These are phyloP conservation scores for Zygosaccharomyces pseudorouxii DNA, from an alignment of 805 yeast species.

Conservation along the genomic window DNA sequence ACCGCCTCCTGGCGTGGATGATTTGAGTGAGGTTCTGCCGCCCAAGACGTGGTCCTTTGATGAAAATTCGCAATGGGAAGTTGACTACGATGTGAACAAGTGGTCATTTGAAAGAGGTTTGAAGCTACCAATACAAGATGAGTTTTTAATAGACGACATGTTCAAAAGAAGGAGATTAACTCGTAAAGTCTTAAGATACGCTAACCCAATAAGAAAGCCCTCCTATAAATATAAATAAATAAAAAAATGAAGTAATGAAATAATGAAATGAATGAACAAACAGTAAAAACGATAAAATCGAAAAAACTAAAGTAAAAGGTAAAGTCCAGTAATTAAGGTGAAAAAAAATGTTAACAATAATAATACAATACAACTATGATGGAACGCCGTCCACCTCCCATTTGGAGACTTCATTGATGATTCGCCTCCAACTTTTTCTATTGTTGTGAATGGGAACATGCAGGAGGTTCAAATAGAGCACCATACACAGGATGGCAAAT, in stretches of 20 bases:
- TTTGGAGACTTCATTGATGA: slow-evolving; percentile 51
- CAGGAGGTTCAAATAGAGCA: slow-evolving; percentile 52
- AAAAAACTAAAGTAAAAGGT: not conserved
- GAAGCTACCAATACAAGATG: slow-evolving; percentile 38
- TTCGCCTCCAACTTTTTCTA: slow-evolving; percentile 58
- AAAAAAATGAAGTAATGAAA: not conserved
- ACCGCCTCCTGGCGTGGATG: slow-evolving; percentile 61
- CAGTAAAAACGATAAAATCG: not conserved
- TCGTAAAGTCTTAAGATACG: slow-evolving; percentile 49
- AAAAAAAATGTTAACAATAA: too few species aligned
- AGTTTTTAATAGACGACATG: slow-evolving; percentile 45
- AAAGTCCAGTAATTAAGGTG: not conserved
- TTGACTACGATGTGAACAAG: slow-evolving; percentile 48
- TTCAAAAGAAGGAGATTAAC: slow-evolving; percentile 56
- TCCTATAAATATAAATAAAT: slow-evolving; percentile 11
- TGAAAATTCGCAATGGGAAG: slow-evolving; percentile 54
- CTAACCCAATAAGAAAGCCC: slow-evolving; percentile 37
- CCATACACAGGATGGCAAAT: slow-evolving; percentile 45
- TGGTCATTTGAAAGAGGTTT: slow-evolving; percentile 52
- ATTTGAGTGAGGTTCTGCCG: slow-evolving; percentile 52
- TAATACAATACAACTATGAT: slow-evolving; percentile 38
- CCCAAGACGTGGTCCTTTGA: slow-evolving; percentile 75
- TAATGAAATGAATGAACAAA: too few species aligned
- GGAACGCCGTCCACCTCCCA: slow-evolving; percentile 86
- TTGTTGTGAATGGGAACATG: slow-evolving; percentile 67